Conservation (phyloP, 495 filamentous ascomycete genomes). For the Delitschia confertaspora region DNA sequence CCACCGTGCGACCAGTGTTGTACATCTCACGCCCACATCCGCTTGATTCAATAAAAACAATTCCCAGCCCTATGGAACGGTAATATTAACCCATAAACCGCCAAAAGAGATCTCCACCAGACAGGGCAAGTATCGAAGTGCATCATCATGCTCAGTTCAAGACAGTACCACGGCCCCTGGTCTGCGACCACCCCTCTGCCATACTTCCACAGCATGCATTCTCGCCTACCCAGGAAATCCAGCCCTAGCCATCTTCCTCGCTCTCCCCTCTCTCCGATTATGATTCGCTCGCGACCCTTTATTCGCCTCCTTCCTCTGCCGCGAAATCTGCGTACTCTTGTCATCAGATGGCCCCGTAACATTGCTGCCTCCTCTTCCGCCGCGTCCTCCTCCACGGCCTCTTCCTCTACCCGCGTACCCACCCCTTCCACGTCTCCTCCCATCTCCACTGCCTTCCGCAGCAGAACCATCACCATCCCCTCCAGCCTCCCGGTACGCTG, state of each 20-base stretch:
- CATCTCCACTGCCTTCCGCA: slow-evolving; percentile 35
- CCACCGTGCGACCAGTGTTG: too few species aligned
- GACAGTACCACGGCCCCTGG: too few species aligned
- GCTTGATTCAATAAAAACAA: too few species aligned
- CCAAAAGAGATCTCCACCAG: too few species aligned
- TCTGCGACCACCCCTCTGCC: background rate
- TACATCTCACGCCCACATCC: too few species aligned
- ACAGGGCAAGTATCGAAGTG: too few species aligned
- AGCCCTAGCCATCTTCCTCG: slow-evolving; percentile 40
- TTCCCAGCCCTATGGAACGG: too few species aligned
- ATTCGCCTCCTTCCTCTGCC: slow-evolving; percentile 57
- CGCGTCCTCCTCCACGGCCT: slow-evolving; percentile 40
- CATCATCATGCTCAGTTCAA: too few species aligned
- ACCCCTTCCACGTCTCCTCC: slow-evolving; percentile 45
- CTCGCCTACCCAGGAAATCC: slow-evolving; percentile 33
- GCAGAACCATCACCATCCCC: slow-evolving; percentile 39
- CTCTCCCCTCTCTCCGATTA: slow-evolving; percentile 38
- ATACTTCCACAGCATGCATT: too few species aligned
- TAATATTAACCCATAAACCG: too few species aligned
- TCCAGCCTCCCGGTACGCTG: slow-evolving; percentile 49
- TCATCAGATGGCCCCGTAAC: slow-evolving; percentile 52
- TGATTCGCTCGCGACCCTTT: slow-evolving; percentile 40
- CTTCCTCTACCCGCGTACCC: slow-evolving; percentile 43
- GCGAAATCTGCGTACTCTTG: slow-evolving; percentile 45
- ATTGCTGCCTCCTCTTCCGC: slow-evolving; percentile 48